Percentiles rank a stretch among this genome's conserved stretches.
phyloP scores from a whole-genome alignment of 2,329 filamentous ascomycete species.

The Lachnellula suecica region DNA sequence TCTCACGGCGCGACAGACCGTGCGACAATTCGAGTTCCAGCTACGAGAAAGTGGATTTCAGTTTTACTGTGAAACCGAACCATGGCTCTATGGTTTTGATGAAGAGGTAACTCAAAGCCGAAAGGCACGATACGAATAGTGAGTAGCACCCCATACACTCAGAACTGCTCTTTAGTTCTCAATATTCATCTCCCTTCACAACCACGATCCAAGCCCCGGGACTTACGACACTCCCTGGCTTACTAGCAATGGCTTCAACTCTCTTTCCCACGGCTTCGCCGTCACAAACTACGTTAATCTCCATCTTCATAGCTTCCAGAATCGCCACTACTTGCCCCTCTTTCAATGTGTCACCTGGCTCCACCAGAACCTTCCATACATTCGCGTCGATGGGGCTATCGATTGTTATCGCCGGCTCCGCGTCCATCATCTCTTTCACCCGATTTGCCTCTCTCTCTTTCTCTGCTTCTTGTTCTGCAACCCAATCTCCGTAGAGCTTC shows the following conservation, averaged over 20 bases:
- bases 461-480: slow-evolving; percentile 20
- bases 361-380: slow-evolving; percentile 21
- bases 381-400: background rate
- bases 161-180: no score
- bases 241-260: background rate
- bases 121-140: no score
- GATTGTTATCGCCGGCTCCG: slow-evolving; percentile 28
- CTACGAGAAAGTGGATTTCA: no score
- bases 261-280: background rate
- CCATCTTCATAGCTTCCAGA: background rate
- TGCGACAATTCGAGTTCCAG: no score
- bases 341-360: slow-evolving; percentile 33
- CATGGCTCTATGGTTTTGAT: no score
- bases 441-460: slow-evolving; percentile 14
- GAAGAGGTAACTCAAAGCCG: no score
- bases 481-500: slow-evolving; percentile 33
- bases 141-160: no score
- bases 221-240: slow-evolving; percentile 30
- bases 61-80: no score
- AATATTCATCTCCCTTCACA: slow-evolving; percentile 6
- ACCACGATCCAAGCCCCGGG: slow-evolving; percentile 25
- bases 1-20: no score
- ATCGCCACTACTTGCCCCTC: slow-evolving; percentile 21
- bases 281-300: background rate
- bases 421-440: slow-evolving; percentile 20